Evolutionary conservation across 345 rosid species (phyloP), one percentile per base, ranked within the genome.

Genomic region (Kernera saxatilis): DNA sequence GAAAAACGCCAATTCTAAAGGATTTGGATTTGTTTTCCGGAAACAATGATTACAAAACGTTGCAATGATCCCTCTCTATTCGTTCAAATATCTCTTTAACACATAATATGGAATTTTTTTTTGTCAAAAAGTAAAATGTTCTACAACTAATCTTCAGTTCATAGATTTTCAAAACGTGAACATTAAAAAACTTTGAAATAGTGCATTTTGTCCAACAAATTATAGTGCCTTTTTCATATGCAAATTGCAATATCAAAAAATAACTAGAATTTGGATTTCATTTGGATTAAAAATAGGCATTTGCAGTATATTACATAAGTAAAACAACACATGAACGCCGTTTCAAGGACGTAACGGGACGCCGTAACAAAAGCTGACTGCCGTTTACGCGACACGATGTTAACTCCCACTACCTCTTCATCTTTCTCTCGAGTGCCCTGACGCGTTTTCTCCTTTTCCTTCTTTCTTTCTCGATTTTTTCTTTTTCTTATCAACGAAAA

Each of bases 361-460:
- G 73, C 56, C 78, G 74, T 68, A 32, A 68, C 46, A 52, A 75
- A 68, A 75, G 74, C 64, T 51, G 74, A 41, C 74, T 69, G 74
- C 69, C 74, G 74, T 75, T 68, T 68, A 63, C 43, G 69, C 70
- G 78, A 68, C 74, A 75, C 57, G 74, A 68, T 70, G 74, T 61
- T 68, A 74, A 68, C 74, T 33, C 26, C 78, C 79, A 75, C 74
- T 75, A 75, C 51, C 69, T 69, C 73, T 68, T 68, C 55, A 8
- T 41, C 75, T 60, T 32, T 53, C 64, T 52, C 74, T 60, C 65
- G 57, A 75, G 78, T 75, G 78, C 64, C 64, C 74, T 61, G 51
- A 75, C 79, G 79, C 74, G 74, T 61, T 75, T 75, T 68, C 56
- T 43, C n/a, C 60, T 48, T 41, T 55, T 45, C 65, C 21, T 21